Evolutionary conservation across 164 flowering plant species (phyloP), one percentile per base, ranked within the genome.

Genomic region (Sextonia rubra): DNA sequence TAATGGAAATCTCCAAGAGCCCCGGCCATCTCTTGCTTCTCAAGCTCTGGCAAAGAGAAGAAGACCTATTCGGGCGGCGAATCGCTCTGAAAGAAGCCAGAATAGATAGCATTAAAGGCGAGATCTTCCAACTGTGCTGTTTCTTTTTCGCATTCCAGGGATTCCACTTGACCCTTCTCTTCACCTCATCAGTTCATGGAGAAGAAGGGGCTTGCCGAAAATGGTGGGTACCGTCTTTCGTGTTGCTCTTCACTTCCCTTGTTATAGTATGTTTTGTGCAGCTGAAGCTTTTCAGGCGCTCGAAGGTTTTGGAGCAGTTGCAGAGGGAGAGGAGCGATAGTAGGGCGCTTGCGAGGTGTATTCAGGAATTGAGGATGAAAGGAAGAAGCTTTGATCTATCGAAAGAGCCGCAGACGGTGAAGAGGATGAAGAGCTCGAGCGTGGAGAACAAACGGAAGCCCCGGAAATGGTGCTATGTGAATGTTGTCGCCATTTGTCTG

Each of bases 291-390:
- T 83, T 29, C 68, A 78, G 89, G 89, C 88, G 79, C 78, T 84
- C 90, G 92, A 92, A 88, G 78, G 90, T 83, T 44, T 60, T 68
- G 73, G 61, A 75, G 69, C 87, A 83, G 77, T 75, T 87, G 86
- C 85, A 84, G 82, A 88, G 85, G 73, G 89, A 85, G 77, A 85
- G 75, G 75, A 76, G n/a, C 23, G 94, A 89, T 24, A 79, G 68
- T 60, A 55, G 97, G 4, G 83, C 93, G 1, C 75, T 94, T 26
- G 77, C 73, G 25, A 72, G 97, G 74, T 84, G 88, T 27, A 77
- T 90, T 25, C 92, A 88, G 68, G 98, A 94, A 73, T 65, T 94
- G 82, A 87, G 98, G 83, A 94, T 94, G 98, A 92, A 94, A 70
- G 97, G 98, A 64, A 79, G 83, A 20, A 86, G 97, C 77, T 90